Conservation (phyloP, 345 rosid genomes). For the Camelina laxa region DNA sequence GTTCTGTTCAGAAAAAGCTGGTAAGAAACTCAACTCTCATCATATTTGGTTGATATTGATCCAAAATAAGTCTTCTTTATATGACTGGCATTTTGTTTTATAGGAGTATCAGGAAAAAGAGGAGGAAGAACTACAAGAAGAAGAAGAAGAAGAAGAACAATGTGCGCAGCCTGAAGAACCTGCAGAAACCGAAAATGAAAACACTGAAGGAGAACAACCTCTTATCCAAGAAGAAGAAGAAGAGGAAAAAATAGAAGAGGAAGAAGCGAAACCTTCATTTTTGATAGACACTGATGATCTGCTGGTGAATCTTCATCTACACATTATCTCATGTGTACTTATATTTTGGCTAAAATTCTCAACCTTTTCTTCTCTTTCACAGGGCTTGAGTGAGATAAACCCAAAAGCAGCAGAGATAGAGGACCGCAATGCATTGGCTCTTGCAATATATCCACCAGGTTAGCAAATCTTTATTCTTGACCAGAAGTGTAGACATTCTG, state of each 20-base stretch:
- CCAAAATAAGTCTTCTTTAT: not conserved
- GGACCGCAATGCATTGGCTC: conserved; percentile 86
- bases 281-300: conserved; percentile 45
- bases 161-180: conserved; percentile 32
- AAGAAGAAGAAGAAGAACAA: conserved; percentile 21
- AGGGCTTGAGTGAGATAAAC: conserved; percentile 78
- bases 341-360: conserved; percentile 10
- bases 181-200: conserved; percentile 25
- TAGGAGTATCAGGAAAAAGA: conserved; percentile 44
- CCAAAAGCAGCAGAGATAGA: conserved; percentile 76
- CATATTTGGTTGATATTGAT: not conserved
- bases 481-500: not conserved
- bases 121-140: conserved; percentile 10
- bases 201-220: conserved; percentile 21
- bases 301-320: conserved; percentile 49
- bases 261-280: conserved; percentile 37
- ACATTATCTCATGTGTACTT: conserved; percentile 63
- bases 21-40: conserved; percentile 43
- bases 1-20: conserved; percentile 75
- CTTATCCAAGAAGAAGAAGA: conserved; percentile 34
- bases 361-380: conserved; percentile 20
- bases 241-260: conserved; percentile 26
- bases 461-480: conserved; percentile 43
- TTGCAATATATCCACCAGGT: conserved; percentile 88
- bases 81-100: not conserved